These are phyloP conservation scores for Ophiocordyceps camponoti-rufipedis DNA, from an alignment of 2,329 filamentous ascomycete species.

Conservation along the genomic window DNA sequence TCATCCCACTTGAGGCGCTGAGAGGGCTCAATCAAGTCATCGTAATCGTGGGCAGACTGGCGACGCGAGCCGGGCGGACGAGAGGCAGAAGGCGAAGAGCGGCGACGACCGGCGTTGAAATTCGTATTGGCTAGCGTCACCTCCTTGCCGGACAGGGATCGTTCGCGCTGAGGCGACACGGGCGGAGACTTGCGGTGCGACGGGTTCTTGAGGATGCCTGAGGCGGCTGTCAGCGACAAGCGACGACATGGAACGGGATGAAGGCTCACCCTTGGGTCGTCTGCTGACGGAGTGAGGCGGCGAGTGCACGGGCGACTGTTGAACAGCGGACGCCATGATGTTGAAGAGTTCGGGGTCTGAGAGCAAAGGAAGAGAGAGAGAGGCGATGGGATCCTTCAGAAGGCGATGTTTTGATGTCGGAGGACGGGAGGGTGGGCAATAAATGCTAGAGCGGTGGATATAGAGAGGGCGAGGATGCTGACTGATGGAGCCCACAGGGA, in stretches of 20 bases:
- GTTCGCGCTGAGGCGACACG: constrained; percentile 20
- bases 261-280: constrained; percentile 25
- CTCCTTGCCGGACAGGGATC: constrained; percentile 53
- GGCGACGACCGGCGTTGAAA: constrained; percentile 78
- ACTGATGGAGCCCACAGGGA: not conserved
- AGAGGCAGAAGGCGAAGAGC: constrained; percentile 57
- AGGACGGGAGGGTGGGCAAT: not conserved
- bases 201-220: constrained; percentile 90
- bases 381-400: not conserved
- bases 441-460: not conserved
- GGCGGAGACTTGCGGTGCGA: constrained; percentile 38
- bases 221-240: not conserved
- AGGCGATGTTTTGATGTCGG: not conserved
- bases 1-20: constrained; percentile 95
- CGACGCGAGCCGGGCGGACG: constrained; percentile 50
- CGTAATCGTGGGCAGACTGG: constrained; percentile 37
- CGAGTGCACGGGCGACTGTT: constrained; percentile 20
- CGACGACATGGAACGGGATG: not conserved
- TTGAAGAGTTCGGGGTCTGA: not conserved
- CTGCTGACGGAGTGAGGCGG: constrained; percentile 21
- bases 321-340: constrained; percentile 22
- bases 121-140: constrained; percentile 88
- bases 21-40: constrained; percentile 27
- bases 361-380: no score
- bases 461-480: not conserved